Percentiles rank a stretch among this genome's conserved stretches.
Evolutionary conservation across 306 rosid species (phyloP).

Genomic region (Senna tora): DNA sequence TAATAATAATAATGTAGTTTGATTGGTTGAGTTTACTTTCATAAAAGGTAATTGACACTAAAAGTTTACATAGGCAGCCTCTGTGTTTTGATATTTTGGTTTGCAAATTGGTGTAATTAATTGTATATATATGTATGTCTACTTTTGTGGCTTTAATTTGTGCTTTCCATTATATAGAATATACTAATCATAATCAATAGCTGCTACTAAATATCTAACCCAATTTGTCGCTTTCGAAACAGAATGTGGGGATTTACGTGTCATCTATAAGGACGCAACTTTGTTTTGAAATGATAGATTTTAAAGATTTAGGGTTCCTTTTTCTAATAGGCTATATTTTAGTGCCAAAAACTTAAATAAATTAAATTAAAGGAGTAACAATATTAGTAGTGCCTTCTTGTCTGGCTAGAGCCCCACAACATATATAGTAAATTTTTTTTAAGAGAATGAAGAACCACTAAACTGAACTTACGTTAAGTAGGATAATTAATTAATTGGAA

Average conservation of each 20-base stretch:
- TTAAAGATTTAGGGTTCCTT: no score
- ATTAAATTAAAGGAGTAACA: no score
- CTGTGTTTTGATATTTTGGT: background rate
- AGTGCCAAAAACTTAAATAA: no score
- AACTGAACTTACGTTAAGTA: background rate
- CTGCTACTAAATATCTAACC: no score
- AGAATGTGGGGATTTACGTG: background rate
- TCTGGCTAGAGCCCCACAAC: background rate
- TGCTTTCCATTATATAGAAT: background rate
- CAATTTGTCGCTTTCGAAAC: background rate
- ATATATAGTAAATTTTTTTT: no score
- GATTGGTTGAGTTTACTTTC: slow-evolving; percentile 2
- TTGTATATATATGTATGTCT: no score
- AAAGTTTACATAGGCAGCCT: background rate
- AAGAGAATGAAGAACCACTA: background rate
- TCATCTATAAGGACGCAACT: background rate
- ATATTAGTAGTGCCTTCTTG: background rate
- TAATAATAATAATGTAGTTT: background rate
- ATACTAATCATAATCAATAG: background rate
- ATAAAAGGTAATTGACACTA: background rate
- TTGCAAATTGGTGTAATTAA: background rate
- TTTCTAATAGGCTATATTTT: no score
- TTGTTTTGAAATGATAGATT: background rate
- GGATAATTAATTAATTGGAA: background rate
- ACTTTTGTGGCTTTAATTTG: no score